A percentile compares a stretch with the other conserved stretches of the same genome.
Evolutionary conservation across 176 grass and related monocot genomes (phyloP).

Genomic region (Ensete glaucum): DNA sequence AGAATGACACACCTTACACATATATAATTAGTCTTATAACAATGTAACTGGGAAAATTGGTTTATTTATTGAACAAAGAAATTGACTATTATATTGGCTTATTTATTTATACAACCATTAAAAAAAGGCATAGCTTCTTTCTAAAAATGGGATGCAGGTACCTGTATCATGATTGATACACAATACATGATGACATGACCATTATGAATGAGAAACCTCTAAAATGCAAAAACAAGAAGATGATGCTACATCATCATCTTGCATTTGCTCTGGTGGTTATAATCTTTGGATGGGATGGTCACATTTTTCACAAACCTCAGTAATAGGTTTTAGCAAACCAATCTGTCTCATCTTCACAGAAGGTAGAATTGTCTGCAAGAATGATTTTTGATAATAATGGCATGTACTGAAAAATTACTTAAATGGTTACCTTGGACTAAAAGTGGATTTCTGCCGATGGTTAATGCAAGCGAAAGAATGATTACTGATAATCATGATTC

Average conservation of each 20-base stretch:
- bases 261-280: not conserved
- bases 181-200: not conserved
- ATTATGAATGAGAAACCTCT: not conserved
- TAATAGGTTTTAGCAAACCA: not conserved
- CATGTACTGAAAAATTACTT: not conserved
- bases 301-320: not conserved
- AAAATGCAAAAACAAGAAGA: not conserved
- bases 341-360: not conserved
- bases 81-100: no score
- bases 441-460: not conserved
- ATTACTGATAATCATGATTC: not conserved
- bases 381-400: not conserved
- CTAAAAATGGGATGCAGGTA: no score
- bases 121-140: no score
- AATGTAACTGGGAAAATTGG: no score
- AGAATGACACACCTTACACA: no score
- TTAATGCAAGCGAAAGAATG: not conserved
- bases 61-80: no score
- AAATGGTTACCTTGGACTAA: slow-evolving; percentile 63
- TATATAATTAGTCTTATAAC: no score
- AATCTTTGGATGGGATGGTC: not conserved
- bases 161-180: no score
- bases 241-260: not conserved
- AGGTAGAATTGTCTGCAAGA: not conserved
- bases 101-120: no score